Evolutionary conservation across 2,329 filamentous ascomycete species (phyloP), one percentile per base, ranked within the genome.

Genomic region (Fusarium mangiferae): DNA sequence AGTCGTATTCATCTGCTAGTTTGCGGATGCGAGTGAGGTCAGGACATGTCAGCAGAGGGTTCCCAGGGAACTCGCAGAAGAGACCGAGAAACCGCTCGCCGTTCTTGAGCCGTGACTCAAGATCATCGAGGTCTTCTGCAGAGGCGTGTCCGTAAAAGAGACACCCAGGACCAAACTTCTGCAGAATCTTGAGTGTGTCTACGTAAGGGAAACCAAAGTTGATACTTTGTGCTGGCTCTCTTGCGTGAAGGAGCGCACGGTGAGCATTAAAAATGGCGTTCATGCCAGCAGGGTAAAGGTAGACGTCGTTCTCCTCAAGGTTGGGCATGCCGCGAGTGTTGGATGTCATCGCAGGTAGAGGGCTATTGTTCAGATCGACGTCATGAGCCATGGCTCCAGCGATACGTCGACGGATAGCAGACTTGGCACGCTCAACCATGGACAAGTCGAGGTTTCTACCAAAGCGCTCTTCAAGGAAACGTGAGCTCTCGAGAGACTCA

Each of bases 151-250:
- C 96, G 82, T 97, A 98, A 80, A 98, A 98, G 6, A 92, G 81
- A 68, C 92, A 95, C 2, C 96, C 96, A 1, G 95, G 93, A 0
- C 96, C 96, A 81, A 97, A 98, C 81, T 98, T 99, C 81, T 98
- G 87, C 10, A 98, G 85, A 56, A 98, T 94, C 81, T 99, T 99
- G 62, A 98, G 88, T 0, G 96, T 98, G 82, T 99, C 96, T 59
- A 98, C 94, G 77, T 99, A 99, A 1, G 96, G 95, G 77, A 99
- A 99, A n/a, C 96, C 96, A 79, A 94, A 98, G 78, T 93, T 95
- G 79, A 99, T 91, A 81, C 94, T 97, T 82, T 94, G 93, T 68
- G 89, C 80, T 13, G 87, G 84, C 7, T 91, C 90, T 42, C 91
- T 89, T 2, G 90, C 87, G 58, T 86, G 85, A 71, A 96, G 85